These are phyloP conservation scores for Microthyrium microscopicum DNA, from an alignment of 2,329 filamentous ascomycete species.

Conservation along the genomic window DNA sequence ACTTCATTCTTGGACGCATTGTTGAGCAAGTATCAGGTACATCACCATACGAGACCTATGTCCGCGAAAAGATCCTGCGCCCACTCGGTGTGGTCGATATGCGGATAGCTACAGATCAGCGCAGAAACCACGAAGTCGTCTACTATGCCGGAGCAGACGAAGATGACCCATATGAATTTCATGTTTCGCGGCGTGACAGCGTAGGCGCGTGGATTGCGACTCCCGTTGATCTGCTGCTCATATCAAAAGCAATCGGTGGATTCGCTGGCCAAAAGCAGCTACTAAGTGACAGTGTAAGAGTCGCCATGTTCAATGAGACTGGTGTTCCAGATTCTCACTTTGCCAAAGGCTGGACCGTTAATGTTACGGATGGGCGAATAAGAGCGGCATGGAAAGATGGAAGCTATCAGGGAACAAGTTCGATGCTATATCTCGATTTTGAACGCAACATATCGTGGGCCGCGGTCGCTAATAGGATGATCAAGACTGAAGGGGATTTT, in stretches of 20 bases:
- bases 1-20: slow-evolving; percentile 5
- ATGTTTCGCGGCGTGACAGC: slow-evolving; percentile 4
- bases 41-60: slow-evolving; percentile 2
- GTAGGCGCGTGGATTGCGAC: slow-evolving; percentile 8
- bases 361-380: background rate
- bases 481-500: too few species aligned
- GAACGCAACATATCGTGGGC: too few species aligned
- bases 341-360: slow-evolving; percentile 6
- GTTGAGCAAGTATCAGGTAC: slow-evolving; percentile 2
- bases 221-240: slow-evolving; percentile 4
- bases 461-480: too few species aligned
- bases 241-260: slow-evolving; percentile 1
- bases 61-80: slow-evolving; percentile 1
- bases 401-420: slow-evolving; percentile 4
- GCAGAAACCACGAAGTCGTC: slow-evolving; percentile 2
- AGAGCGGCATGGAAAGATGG: slow-evolving; percentile 6
- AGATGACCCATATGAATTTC: slow-evolving; percentile 5
- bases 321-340: slow-evolving; percentile 2
- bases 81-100: slow-evolving; percentile 3
- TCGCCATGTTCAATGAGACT: slow-evolving; percentile 3
- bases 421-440: too few species aligned
- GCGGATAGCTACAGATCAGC: slow-evolving; percentile 2
- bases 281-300: background rate
- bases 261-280: background rate
- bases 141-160: slow-evolving; percentile 6